phyloP scores from a whole-genome alignment of 352 stramenopile genomes.

The Pythium phragmiticola region DNA sequence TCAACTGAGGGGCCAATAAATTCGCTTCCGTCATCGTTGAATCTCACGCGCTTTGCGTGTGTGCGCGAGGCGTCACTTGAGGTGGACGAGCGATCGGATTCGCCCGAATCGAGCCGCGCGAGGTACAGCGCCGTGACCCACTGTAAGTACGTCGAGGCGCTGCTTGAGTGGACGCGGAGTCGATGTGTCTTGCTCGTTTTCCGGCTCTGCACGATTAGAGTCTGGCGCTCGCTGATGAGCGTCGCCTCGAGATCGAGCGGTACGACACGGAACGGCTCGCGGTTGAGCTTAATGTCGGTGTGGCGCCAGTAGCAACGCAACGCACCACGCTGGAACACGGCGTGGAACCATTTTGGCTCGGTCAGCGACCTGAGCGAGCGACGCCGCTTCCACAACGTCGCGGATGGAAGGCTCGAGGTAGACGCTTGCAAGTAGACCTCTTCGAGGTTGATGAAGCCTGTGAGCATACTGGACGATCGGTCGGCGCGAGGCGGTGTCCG shows the following conservation, averaged over 20 bases:
- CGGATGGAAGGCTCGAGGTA: not conserved
- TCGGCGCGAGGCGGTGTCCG: not conserved
- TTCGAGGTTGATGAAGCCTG: conserved; percentile 24
- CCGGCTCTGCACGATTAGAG: conserved; percentile 13
- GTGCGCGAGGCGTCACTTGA: not conserved
- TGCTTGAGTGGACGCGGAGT: conserved; percentile 15
- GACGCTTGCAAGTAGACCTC: conserved; percentile 10
- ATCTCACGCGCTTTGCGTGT: conserved; percentile 23
- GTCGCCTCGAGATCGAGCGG: conserved; percentile 20
- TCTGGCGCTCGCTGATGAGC: conserved; percentile 9
- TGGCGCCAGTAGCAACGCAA: conserved; percentile 18
- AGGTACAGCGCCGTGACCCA: conserved; percentile 30
- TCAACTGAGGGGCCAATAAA: not conserved
- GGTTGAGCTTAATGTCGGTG: conserved; percentile 22
- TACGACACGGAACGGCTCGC: conserved; percentile 9
- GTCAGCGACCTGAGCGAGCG: conserved; percentile 17
- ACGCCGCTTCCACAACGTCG: conserved; percentile 4
- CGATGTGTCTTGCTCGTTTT: conserved; percentile 8
- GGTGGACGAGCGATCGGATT: not conserved
- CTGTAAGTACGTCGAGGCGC: conserved; percentile 17
- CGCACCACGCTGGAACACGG: conserved; percentile 8
- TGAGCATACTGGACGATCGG: conserved; percentile 9
- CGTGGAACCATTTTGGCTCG: conserved; percentile 24
- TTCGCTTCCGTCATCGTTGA: conserved; percentile 20
- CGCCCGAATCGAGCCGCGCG: conserved; percentile 15